phyloP scores from a whole-genome alignment of 495 filamentous ascomycete species.

The Neurospora sp. region DNA sequence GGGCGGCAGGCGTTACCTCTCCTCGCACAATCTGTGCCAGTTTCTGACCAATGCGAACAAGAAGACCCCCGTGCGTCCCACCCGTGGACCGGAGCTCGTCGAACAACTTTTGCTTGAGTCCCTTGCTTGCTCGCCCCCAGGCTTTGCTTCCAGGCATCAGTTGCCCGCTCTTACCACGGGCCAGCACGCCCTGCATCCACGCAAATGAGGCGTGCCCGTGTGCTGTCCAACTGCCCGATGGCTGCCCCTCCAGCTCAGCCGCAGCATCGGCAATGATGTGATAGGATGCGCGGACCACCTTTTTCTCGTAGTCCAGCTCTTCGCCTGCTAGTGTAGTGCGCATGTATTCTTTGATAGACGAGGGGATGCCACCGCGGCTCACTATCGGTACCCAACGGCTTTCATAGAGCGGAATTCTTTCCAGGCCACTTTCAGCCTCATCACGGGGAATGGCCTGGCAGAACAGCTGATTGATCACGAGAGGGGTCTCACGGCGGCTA shows the following conservation, averaged over 20 bases:
- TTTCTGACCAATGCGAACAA: too few relatives aligned
- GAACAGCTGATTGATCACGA: conserved; percentile 4
- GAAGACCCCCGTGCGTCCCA: background rate
- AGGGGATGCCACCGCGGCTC: conserved; percentile 3
- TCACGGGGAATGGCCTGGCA: conserved; percentile 5
- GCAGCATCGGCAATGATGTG: conserved; percentile 12
- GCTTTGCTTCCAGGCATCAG: conserved; percentile 2
- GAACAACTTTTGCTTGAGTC: too few relatives aligned
- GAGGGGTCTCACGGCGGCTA: too few relatives aligned
- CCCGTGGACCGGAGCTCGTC: too few relatives aligned
- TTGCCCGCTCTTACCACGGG: background rate
- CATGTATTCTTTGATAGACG: background rate
- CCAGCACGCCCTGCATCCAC: conserved; percentile 13
- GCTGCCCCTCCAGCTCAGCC: conserved; percentile 1
- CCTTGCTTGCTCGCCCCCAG: too few relatives aligned
- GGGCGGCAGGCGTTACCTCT: background rate
- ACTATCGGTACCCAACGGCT: conserved; percentile 6
- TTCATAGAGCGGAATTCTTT: conserved; percentile 3
- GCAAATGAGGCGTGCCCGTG: background rate
- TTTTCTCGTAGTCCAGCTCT: conserved; percentile 4
- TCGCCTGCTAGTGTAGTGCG: background rate
- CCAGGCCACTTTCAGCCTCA: background rate
- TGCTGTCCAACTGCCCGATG: background rate
- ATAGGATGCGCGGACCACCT: conserved; percentile 8
- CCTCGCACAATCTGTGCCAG: too few relatives aligned